phyloP scores from a whole-genome alignment of 2,329 filamentous ascomycete species.

The Fusarium sp. region DNA sequence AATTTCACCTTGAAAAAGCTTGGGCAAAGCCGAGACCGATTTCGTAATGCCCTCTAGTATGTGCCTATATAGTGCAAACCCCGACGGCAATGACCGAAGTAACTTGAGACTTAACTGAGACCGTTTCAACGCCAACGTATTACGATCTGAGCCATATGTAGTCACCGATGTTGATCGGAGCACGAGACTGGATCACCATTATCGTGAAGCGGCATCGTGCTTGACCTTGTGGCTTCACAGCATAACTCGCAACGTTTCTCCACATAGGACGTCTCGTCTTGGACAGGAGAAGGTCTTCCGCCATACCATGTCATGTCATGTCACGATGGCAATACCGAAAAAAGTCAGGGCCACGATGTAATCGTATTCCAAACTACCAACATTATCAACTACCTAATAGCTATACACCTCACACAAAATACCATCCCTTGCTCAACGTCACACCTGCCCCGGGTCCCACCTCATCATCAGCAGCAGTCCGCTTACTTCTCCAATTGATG shows the following conservation, averaged over 20 bases:
- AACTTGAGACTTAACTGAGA: constrained; percentile 26
- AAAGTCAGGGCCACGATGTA: constrained; percentile 15
- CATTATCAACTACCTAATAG: constrained; percentile 22
- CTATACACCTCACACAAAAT: constrained; percentile 17
- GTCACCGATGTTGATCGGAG: constrained; percentile 5
- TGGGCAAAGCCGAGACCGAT: not conserved
- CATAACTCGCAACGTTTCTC: constrained; percentile 17
- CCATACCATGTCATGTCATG: constrained; percentile 4
- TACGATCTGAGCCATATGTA: constrained; percentile 4
- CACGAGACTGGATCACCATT: constrained; percentile 1
- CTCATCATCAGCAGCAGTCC: constrained; percentile 8
- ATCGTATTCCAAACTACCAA: constrained; percentile 32
- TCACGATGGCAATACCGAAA: constrained; percentile 2
- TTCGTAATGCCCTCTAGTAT: not conserved
- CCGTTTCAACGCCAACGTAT: constrained; percentile 14
- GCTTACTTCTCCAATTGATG: constrained; percentile 4
- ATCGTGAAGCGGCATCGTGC: constrained; percentile 13
- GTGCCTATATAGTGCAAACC: not conserved
- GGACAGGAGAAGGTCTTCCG: not conserved
- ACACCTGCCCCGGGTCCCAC: constrained; percentile 10
- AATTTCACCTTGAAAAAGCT: not conserved
- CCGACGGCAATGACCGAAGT: constrained; percentile 9
- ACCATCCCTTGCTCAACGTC: constrained; percentile 11
- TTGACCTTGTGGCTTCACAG: constrained; percentile 7
- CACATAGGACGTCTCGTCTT: not conserved